Conservation (phyloP, 441 rosid species). For the Adansonia gregorii region DNA sequence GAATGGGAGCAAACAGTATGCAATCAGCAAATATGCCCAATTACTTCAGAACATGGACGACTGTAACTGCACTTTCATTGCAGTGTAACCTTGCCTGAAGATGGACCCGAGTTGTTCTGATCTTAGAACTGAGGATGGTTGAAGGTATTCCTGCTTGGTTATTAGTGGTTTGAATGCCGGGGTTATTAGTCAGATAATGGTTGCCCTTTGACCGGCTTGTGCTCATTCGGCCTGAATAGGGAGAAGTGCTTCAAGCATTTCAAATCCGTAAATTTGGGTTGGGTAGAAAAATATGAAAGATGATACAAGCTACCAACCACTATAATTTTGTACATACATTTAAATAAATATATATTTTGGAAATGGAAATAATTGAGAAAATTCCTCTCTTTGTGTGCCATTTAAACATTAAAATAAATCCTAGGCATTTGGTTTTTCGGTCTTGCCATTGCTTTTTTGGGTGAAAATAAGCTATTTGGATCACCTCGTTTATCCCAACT, state of each 20-base stretch:
- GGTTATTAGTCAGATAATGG: not conserved
- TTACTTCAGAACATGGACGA: not conserved
- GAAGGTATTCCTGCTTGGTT: not conserved
- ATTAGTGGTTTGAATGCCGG: slow-evolving; percentile 8
- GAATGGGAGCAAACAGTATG: slow-evolving; percentile 9
- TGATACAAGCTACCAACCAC: slow-evolving; percentile 27
- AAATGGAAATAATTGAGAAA: slow-evolving; percentile 29
- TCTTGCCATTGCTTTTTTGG: not conserved
- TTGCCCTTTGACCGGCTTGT: not conserved
- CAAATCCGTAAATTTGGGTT: slow-evolving; percentile 31
- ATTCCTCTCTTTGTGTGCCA: not conserved
- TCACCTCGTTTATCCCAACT: not conserved
- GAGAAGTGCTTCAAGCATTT: slow-evolving; percentile 11
- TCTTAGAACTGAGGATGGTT: slow-evolving; percentile 1
- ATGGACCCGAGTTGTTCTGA: not conserved
- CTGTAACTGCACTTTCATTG: not conserved
- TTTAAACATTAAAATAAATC: not conserved
- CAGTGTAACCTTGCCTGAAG: not conserved
- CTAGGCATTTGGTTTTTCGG: not conserved
- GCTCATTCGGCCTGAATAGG: not conserved
- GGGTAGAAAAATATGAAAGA: slow-evolving; percentile 22
- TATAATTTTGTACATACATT: slow-evolving; percentile 41
- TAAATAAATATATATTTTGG: slow-evolving; percentile 21
- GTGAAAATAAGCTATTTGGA: not conserved
- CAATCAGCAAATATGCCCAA: not conserved